A percentile compares a stretch with the other conserved stretches of the same genome.
Conservation (phyloP, 129 eudicot genomes). For the Sambucus nigra region DNA sequence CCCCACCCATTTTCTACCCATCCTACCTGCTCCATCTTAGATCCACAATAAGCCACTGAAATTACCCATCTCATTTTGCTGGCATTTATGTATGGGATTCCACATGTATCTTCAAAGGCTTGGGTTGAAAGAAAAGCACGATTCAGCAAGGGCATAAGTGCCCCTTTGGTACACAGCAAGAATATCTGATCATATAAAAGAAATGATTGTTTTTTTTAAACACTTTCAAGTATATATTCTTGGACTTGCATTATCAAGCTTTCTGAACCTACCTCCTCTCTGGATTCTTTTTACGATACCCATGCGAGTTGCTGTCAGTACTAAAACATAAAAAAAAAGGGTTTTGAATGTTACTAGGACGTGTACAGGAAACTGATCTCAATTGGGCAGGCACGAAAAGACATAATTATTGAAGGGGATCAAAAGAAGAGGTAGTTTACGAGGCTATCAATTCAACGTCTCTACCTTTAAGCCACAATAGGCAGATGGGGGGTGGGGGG, state of each 20-base stretch:
- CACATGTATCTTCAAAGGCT: constrained; percentile 3
- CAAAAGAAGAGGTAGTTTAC: constrained; percentile 24
- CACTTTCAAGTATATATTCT: constrained; percentile 2
- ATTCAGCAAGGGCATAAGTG: too few species aligned
- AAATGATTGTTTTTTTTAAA: not conserved
- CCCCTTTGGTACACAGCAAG: too few species aligned
- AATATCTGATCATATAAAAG: too few species aligned
- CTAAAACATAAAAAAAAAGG: constrained; percentile 1
- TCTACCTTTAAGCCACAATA: constrained; percentile 16
- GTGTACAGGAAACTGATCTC: constrained; percentile 9
- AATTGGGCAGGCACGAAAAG: constrained; percentile 15
- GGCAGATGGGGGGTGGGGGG: too few species aligned
- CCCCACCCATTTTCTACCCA: too few species aligned
- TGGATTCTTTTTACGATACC: too few species aligned
- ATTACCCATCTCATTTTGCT: not conserved
- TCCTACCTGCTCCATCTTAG: too few species aligned
- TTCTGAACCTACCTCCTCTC: too few species aligned
- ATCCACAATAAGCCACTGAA: too few species aligned
- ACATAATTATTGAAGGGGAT: constrained; percentile 28
- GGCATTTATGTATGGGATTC: constrained; percentile 5
- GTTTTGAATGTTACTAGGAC: constrained; percentile 8
- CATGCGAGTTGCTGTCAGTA: not conserved
- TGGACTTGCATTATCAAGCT: constrained; percentile 4
- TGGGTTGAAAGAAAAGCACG: constrained; percentile 10
- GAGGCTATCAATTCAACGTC: constrained; percentile 11